These are phyloP conservation scores for Hortiboletus campestris DNA, from an alignment of 768 basidiomycete species.

Conservation along the genomic window DNA sequence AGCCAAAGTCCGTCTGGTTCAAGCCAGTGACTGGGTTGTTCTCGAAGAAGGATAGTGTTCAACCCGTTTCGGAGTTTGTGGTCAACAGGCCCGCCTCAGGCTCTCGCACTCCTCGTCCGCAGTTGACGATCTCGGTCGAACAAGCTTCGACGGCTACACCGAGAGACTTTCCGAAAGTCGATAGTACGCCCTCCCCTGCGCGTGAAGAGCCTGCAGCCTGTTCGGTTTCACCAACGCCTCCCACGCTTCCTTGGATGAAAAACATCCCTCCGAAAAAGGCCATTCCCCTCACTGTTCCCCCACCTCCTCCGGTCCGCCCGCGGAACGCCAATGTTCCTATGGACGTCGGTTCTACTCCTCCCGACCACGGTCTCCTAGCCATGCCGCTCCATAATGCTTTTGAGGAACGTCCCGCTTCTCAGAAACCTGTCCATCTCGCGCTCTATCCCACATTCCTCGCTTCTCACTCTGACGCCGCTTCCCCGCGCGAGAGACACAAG, in stretches of 20 bases:
- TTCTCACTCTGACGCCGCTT: constrained; percentile 1
- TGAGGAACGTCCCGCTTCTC: constrained; percentile 17
- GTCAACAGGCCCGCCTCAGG: constrained; percentile 15
- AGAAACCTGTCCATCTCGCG: constrained; percentile 16
- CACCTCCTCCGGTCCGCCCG: constrained; percentile 30
- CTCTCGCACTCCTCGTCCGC: constrained; percentile 27
- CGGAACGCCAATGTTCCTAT: constrained; percentile 38
- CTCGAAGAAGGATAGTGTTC: constrained; percentile 19
- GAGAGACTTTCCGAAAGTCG: constrained; percentile 30
- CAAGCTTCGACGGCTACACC: constrained; percentile 32
- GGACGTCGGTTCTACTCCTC: constrained; percentile 31
- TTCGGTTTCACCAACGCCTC: constrained; percentile 34
- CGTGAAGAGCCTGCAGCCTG: constrained; percentile 26
- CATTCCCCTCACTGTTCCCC: constrained; percentile 36
- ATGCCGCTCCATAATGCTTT: constrained; percentile 46
- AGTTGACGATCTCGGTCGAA: constrained; percentile 45
- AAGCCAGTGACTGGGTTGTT: constrained; percentile 34
- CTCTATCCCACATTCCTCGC: constrained; percentile 17
- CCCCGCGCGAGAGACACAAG: constrained; percentile 17
- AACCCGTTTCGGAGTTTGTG: constrained; percentile 18
- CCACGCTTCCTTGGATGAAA: constrained; percentile 25
- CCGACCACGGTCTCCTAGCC: constrained; percentile 29
- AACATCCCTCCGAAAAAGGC: constrained; percentile 23
- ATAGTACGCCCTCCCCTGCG: constrained; percentile 24
- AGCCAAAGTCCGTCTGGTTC: constrained; percentile 35